phyloP scores from a whole-genome alignment of 306 rosid species.

The Elaeagnus macrophylla region DNA sequence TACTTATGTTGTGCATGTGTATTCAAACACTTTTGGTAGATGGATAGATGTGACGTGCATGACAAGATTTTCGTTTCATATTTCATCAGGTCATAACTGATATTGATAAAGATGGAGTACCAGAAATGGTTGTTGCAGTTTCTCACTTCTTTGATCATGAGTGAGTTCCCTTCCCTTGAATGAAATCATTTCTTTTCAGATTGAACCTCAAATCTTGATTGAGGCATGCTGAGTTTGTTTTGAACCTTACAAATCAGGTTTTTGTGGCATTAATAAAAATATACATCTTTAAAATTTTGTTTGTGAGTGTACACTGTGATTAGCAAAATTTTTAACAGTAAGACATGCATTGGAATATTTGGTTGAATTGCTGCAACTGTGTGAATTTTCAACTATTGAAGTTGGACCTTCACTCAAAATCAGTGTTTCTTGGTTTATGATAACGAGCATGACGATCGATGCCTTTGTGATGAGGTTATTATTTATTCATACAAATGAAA shows the following conservation, averaged over 20 bases:
- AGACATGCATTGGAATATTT: too few species aligned
- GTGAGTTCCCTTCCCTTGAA: slow-evolving; percentile 46
- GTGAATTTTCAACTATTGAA: too few species aligned
- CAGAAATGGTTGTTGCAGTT: slow-evolving; percentile 90
- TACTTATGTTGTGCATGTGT: not conserved
- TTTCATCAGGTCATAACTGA: slow-evolving; percentile 82
- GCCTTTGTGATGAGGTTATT: too few species aligned
- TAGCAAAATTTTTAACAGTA: too few species aligned
- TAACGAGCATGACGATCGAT: too few species aligned
- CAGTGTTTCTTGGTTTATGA: too few species aligned
- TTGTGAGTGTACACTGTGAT: too few species aligned
- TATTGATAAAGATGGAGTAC: slow-evolving; percentile 89
- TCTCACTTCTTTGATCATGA: slow-evolving; percentile 91
- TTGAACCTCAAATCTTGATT: not conserved
- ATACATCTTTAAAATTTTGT: too few species aligned
- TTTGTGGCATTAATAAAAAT: too few species aligned
- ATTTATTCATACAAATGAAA: not conserved
- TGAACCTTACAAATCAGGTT: not conserved
- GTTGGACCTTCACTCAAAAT: too few species aligned
- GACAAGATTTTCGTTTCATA: slow-evolving; percentile 14
- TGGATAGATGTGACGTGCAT: slow-evolving; percentile 8
- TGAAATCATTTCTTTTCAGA: slow-evolving; percentile 2
- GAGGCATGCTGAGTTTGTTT: not conserved
- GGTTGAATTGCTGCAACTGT: too few species aligned
- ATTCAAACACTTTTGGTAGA: slow-evolving; percentile 1